A percentile compares a stretch with the other conserved stretches of the same genome.
These are phyloP conservation scores for Pythium dissotocum DNA, from an alignment of 352 stramenopile species.

Conservation along the genomic window DNA sequence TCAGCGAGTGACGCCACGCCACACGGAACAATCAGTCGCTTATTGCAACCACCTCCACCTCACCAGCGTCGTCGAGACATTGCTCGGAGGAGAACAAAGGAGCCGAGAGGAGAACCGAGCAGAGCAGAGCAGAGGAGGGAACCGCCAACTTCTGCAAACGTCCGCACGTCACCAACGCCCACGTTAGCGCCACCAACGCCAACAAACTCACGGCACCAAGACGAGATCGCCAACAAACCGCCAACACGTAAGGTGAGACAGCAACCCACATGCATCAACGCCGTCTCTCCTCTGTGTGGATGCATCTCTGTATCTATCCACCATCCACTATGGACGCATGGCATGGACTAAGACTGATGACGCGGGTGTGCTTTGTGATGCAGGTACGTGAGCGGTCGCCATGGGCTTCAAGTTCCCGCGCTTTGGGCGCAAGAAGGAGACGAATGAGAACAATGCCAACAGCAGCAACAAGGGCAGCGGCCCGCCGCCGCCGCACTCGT, in stretches of 20 bases:
- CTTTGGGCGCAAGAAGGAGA: conserved; percentile 74
- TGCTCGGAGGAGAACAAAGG: conserved; percentile 1
- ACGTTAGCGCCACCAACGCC: conserved; percentile 10
- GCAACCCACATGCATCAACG: background rate
- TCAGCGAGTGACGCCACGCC: conserved; percentile 19
- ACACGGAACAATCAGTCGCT: conserved; percentile 2
- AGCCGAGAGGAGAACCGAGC: conserved; percentile 1
- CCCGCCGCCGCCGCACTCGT: conserved; percentile 41
- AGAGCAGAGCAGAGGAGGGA: background rate
- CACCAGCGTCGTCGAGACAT: background rate
- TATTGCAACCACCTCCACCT: conserved; percentile 9
- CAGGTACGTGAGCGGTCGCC: background rate
- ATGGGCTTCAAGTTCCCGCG: conserved; percentile 78
- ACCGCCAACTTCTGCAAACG: background rate
- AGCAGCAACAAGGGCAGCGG: conserved; percentile 44
- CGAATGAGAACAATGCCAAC: conserved; percentile 43
- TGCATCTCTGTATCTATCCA: background rate
- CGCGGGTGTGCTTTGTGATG: background rate
- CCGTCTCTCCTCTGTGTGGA: background rate
- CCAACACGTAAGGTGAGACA: conserved; percentile 1
- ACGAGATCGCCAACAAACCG: conserved; percentile 4
- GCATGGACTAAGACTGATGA: background rate
- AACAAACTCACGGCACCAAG: conserved; percentile 3
- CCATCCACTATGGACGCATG: background rate
- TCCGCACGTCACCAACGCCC: background rate